Evolutionary conservation across 75 land plant genomes (phyloP).

Genomic region (Adiantum capillusveneris): DNA sequence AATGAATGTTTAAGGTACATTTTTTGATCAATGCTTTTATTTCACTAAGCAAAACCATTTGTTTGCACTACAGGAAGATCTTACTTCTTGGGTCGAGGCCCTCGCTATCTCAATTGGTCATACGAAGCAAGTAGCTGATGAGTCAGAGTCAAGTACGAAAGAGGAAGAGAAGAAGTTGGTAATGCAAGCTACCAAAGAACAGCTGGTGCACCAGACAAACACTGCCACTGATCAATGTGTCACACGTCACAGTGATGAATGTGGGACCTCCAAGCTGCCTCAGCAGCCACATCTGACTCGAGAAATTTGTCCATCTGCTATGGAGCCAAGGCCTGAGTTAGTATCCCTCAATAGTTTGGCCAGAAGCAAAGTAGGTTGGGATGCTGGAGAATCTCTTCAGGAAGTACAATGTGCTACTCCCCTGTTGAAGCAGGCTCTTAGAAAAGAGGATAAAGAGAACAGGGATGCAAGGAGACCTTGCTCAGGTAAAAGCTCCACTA

Average conservation of each 20-base stretch:
- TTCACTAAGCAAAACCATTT: not conserved
- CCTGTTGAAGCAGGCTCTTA: not conserved
- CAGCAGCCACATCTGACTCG: no score
- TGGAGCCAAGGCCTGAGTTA: no score
- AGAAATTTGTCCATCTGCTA: no score
- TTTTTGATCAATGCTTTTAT: not conserved
- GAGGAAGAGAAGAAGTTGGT: not conserved
- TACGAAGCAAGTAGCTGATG: not conserved
- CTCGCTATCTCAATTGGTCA: not conserved
- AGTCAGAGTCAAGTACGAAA: not conserved
- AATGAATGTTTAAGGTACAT: no score
- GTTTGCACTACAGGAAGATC: not conserved
- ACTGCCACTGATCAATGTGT: no score
- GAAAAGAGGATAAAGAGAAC: not conserved
- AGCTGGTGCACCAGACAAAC: no score
- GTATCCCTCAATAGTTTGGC: not conserved
- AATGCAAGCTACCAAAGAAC: not conserved
- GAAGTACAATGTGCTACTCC: not conserved
- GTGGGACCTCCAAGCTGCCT: no score
- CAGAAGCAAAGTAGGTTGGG: not conserved
- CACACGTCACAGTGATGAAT: no score
- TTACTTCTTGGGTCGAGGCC: slow-evolving; percentile 1
- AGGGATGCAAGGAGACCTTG: not conserved
- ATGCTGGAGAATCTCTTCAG: not conserved
- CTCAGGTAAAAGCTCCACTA: not conserved